Base-by-base conservation (phyloP, 768 basidiomycete species). In the Leccinellum luteum region DNA sequence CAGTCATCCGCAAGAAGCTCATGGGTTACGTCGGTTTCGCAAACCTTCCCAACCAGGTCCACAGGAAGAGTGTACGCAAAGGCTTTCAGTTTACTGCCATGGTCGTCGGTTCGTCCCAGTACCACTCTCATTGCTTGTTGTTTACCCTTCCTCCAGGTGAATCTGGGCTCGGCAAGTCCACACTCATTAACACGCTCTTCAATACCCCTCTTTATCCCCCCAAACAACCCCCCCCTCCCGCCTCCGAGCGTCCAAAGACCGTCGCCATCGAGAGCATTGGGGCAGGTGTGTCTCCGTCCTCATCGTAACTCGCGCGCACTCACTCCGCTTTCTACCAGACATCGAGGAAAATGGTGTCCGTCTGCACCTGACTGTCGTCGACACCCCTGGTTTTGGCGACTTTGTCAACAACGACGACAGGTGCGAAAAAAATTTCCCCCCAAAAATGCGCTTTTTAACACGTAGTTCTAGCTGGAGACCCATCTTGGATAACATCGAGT, bases 321-420 rank as follows among this genome's bases (percentile, higher is more conserved):
- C 64, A 66, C 64, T 57, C 54, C 54, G 61, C 61, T 51, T 38
- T 64, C 73, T 69, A 64, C 66, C 74, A 97, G 97, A 99, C 72
- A 98, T 99, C 69, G 96, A 98, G 79, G 97, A 99, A 79, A 96
- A 90, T 59, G 96, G 95, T 58, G 97, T 98, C 43, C 85, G 95
- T 64, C 85, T 98, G 45, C 94, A 94, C 70, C 78, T 99, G 56
- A 98, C 94, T n/a, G 96, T 99, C 60, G 97, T 99, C 61, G 97
- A 99, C 73, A 99, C 95, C 28, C 97, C 97, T 56, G 97, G 97
- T 32, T 99, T 98, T 69, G 97, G 97, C 60, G 97, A 99, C 74
- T 98, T 97, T 74, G 95, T 98, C 70, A 98, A 99, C 81, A 99
- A 99, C 73, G 93, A 97, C 66, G 94, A 97, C 69, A 94, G 94